Percentiles rank a stretch among this genome's conserved stretches.
These are phyloP conservation scores for Clonostachys rosea DNA, from an alignment of 2,329 filamentous ascomycete species.

Conservation along the genomic window DNA sequence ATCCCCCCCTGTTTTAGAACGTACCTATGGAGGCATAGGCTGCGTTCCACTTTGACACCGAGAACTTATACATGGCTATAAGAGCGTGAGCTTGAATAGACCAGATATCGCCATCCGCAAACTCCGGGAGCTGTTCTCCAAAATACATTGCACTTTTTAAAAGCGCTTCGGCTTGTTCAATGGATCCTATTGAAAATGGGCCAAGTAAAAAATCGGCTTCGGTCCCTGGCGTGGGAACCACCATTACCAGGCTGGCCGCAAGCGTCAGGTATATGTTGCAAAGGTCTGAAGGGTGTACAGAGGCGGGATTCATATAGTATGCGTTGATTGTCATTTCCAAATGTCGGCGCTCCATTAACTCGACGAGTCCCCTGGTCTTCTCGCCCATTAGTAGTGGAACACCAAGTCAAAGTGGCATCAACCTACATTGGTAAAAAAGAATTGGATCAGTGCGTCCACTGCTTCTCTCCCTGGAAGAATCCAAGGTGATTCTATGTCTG, in stretches of 20 bases:
- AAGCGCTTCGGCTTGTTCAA: no score
- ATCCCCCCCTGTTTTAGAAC: background rate
- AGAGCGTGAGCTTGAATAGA: background rate
- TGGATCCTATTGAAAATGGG: no score
- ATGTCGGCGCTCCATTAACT: background rate
- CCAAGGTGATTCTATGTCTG: no score
- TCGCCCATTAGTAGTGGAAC: no score
- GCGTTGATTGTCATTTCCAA: background rate
- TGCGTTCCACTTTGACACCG: background rate
- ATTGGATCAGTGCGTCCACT: no score
- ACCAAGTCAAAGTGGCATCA: no score
- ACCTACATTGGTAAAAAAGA: no score
- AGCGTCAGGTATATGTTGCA: background rate
- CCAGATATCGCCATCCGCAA: background rate
- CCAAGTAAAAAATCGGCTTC: no score
- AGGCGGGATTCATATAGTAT: background rate
- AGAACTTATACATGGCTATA: background rate
- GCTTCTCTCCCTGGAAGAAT: no score
- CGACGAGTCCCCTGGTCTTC: background rate
- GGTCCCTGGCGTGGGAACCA: background rate
- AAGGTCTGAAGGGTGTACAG: background rate
- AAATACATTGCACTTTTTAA: no score
- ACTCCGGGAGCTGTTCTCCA: no score
- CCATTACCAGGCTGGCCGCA: background rate
- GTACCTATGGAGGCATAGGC: background rate